A percentile compares a stretch with the other conserved stretches of the same genome.
These are phyloP conservation scores for Rubia peregrina DNA, from an alignment of 305 asterid species.

Conservation along the genomic window DNA sequence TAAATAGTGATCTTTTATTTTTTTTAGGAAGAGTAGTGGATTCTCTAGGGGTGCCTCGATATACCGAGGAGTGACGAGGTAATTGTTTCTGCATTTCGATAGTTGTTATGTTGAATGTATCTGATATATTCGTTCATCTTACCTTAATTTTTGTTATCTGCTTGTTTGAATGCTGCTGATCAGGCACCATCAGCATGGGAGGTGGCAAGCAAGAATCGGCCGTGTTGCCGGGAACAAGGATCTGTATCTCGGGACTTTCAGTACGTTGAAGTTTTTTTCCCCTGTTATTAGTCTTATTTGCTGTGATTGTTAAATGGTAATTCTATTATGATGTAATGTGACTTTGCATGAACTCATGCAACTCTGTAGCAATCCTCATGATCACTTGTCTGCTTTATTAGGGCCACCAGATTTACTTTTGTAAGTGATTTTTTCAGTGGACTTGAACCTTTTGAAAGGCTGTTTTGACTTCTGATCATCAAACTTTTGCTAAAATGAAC, in stretches of 20 bases:
- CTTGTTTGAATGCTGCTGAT: too few relatives aligned
- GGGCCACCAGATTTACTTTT: conserved; percentile 26
- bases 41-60: conserved; percentile 91
- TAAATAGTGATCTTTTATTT: not conserved
- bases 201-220: conserved; percentile 96
- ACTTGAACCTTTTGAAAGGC: conserved; percentile 31
- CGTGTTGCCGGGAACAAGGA: conserved; percentile 95
- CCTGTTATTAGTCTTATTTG: not conserved
- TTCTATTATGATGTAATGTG: not conserved
- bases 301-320: too few relatives aligned
- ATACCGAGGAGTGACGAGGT: conserved; percentile 95
- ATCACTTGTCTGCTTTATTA: conserved; percentile 21
- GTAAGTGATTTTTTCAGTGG: conserved; percentile 41
- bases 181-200: conserved; percentile 96
- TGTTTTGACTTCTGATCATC: conserved; percentile 21
- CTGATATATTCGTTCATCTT: too few relatives aligned
- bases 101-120: too few relatives aligned
- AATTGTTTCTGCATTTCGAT: not conserved
- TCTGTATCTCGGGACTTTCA: conserved; percentile 90
- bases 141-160: not conserved
- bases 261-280: conserved; percentile 32
- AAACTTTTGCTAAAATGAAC: not conserved
- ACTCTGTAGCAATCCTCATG: conserved; percentile 12
- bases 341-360: conserved; percentile 16
- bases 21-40: conserved; percentile 69